These are phyloP conservation scores for Thymus mandschuricus DNA, from an alignment of 257 asterid genomes.

Conservation along the genomic window DNA sequence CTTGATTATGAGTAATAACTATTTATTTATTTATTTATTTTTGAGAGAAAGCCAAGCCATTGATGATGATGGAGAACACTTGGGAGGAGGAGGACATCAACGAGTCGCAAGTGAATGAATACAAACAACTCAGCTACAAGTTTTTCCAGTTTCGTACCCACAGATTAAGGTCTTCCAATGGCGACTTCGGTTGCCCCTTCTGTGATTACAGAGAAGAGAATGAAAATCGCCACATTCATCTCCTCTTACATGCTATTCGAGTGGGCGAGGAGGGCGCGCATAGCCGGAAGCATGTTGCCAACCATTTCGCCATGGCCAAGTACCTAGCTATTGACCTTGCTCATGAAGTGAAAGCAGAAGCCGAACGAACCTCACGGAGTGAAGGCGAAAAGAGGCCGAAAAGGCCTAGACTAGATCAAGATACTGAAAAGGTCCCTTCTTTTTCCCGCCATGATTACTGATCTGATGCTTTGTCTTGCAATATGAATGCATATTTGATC, in stretches of 20 bases:
- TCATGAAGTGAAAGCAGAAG: background rate
- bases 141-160: background rate
- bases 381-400: no score
- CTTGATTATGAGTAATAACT: no score
- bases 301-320: background rate
- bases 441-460: no score
- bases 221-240: background rate
- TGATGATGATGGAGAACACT: no score
- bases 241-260: conserved; percentile 1
- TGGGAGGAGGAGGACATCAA: no score
- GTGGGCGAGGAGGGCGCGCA: background rate
- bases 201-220: background rate
- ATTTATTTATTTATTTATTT: no score
- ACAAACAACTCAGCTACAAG: background rate
- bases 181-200: conserved; percentile 1
- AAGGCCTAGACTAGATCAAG: no score
- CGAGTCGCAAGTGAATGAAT: background rate
- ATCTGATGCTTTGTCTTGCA: no score
- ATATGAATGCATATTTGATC: no score
- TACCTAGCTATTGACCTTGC: conserved; percentile 10
- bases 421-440: no score
- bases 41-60: no score
- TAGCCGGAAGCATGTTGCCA: background rate
- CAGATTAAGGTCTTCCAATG: background rate
- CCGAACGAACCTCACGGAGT: background rate